Base-by-base conservation (phyloP, 805 yeast species). In the Metschnikowia henanensis region DNA sequence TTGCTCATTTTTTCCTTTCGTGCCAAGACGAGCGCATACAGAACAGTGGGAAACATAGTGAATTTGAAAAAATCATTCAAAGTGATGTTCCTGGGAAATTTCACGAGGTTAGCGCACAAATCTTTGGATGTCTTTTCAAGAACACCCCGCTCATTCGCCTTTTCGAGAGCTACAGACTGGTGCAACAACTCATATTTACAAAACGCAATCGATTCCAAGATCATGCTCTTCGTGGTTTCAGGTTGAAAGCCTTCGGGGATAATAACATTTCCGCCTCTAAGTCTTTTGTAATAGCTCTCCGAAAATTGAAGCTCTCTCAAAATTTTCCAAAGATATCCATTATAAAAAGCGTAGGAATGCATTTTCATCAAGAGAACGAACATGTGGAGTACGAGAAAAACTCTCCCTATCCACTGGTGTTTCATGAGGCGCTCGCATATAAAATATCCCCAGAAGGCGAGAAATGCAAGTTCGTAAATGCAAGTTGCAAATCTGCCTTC, bases 331-430 rank as follows among this genome's bases (percentile, higher is more conserved):
- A 94, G 67, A 60, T 92, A 89, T 0, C 98, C 99, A 59, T 91
- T 91, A 68, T 83, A 94, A 58, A 87, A 90, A 2, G 88, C 88
- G 61, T 83, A 94, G 2, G 98, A 90, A 62, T 94, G 98, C 81
- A 85, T 84, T 61, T 94, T 94, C 99, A 94, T 94, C 54, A 95
- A 61, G 51, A 90, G 70, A 2, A 94, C 98, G 37, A 89, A 70
- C 9, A 90, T 80, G 60, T 94, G 99, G 39, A 94, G 69, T 47
- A 88, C 77, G 49, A 94, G 66, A 57, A 88, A 94, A 33, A 91
- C 91, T 58, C 83, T 82, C 2, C 89, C 96, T 38, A 91, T 86
- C 99, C 99, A 94, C 10, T 95, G 89, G 56, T 77, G 86, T 31
- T 74, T 68, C 60, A 69, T 62, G 37, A 60, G 59, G 5, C 45